Conservation (phyloP, 495 filamentous ascomycete genomes). For the Trichoderma gamsii region DNA sequence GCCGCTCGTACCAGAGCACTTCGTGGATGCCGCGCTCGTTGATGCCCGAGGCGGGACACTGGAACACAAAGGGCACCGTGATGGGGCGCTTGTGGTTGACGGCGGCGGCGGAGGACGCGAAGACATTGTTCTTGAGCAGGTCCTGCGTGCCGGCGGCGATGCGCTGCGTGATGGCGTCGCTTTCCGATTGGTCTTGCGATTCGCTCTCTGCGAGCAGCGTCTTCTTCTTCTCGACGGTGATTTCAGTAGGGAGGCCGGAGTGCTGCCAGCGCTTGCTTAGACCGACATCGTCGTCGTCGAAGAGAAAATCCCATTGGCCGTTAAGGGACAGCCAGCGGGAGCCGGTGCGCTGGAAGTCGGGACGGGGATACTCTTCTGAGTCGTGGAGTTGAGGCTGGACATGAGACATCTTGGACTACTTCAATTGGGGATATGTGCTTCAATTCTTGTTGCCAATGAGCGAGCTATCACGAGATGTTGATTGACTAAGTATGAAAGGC, state of each 20-base stretch:
- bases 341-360: constrained; percentile 47
- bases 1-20: constrained; percentile 54
- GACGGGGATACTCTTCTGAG: constrained; percentile 32
- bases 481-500: too few relatives aligned
- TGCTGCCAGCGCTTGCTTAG: constrained; percentile 35
- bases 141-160: constrained; percentile 28
- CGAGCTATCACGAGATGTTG: too few relatives aligned
- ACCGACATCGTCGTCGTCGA: constrained; percentile 51
- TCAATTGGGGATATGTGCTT: not conserved
- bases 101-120: constrained; percentile 11
- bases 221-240: constrained; percentile 21
- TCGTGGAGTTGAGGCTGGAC: not conserved
- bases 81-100: constrained; percentile 37
- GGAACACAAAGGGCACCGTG: constrained; percentile 54
- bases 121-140: constrained; percentile 22
- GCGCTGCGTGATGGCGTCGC: constrained; percentile 21
- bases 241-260: constrained; percentile 26
- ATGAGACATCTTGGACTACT: not conserved
- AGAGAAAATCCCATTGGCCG: constrained; percentile 51
- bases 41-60: constrained; percentile 51
- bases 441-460: not conserved
- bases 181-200: not conserved
- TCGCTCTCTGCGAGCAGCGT: constrained; percentile 13
- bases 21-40: constrained; percentile 50
- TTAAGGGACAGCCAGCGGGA: constrained; percentile 50